Percentiles rank a stretch among this genome's conserved stretches.
Conservation (phyloP, 2,329 filamentous ascomycete species). For the Penicillium sclerotiorum region DNA sequence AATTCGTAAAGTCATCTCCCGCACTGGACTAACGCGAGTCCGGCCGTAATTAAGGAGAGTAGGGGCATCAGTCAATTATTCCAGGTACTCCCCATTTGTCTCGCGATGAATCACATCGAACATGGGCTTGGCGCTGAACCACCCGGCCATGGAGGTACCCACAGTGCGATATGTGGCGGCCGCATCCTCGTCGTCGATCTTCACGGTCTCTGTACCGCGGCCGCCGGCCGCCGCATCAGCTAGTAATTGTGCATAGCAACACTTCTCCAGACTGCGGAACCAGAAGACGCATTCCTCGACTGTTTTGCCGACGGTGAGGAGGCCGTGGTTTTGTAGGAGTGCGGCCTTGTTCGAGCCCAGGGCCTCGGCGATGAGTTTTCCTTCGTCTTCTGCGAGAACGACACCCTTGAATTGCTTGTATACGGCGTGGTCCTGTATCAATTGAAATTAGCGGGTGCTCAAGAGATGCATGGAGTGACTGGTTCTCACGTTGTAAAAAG, state of each 20-base stretch:
- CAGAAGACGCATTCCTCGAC: conserved; percentile 58
- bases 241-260: conserved; percentile 56
- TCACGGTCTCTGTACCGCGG: conserved; percentile 64
- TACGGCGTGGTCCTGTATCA: conserved; percentile 50
- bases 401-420: conserved; percentile 58
- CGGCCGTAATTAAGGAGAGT: too few relatives aligned
- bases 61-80: conserved; percentile 36
- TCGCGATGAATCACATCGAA: conserved; percentile 71
- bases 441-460: neutral
- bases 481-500: conserved; percentile 45
- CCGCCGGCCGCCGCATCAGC: conserved; percentile 58
- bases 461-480: neutral
- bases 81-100: conserved; percentile 58
- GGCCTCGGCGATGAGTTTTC: conserved; percentile 53
- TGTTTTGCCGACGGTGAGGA: conserved; percentile 53
- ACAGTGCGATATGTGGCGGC: conserved; percentile 67
- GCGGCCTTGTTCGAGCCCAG: conserved; percentile 56
- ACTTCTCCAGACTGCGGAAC: conserved; percentile 58
- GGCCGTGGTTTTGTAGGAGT: conserved; percentile 57
- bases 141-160: conserved; percentile 64
- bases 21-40: too few relatives aligned
- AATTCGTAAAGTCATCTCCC: neutral
- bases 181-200: conserved; percentile 70
- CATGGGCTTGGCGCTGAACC: conserved; percentile 70
- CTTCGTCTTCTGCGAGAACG: conserved; percentile 57